phyloP scores from a whole-genome alignment of 139 green algal genomes.

The Picochlorum sp. region DNA sequence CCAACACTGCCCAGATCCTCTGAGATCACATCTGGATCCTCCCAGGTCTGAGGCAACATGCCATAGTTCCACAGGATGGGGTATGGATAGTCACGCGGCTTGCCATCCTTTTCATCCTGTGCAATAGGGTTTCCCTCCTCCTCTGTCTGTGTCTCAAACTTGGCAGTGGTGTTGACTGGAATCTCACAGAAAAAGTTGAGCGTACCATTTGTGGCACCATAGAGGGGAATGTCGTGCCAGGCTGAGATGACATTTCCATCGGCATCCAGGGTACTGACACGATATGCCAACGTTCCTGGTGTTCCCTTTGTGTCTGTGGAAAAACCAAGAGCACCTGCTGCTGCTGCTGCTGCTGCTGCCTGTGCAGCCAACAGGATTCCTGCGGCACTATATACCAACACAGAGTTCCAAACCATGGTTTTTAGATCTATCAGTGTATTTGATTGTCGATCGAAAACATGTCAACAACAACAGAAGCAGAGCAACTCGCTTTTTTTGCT shows the following conservation, averaged over 20 bases:
- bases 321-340: no score
- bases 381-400: no score
- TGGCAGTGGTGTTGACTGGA: constrained; percentile 93
- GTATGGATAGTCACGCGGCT: constrained; percentile 97
- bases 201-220: constrained; percentile 63
- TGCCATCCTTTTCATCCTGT: constrained; percentile 99
- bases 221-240: constrained; percentile 97
- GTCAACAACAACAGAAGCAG: no score
- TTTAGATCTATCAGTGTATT: no score
- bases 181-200: constrained; percentile 98
- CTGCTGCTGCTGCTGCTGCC: no score
- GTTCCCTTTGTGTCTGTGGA: no score
- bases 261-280: constrained; percentile 34
- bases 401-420: no score
- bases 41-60: constrained; percentile 96
- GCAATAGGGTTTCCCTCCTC: constrained; percentile 95
- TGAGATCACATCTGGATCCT: constrained; percentile 67
- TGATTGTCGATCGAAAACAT: no score
- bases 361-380: no score
- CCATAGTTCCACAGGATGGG: constrained; percentile 99
- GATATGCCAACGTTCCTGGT: no score
- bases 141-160: constrained; percentile 97
- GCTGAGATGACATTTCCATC: constrained; percentile 57
- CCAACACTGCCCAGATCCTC: constrained; percentile 34
- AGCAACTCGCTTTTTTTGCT: no score